phyloP scores from a whole-genome alignment of 805 yeast genomes.

The Yamadazyma ubonensis region DNA sequence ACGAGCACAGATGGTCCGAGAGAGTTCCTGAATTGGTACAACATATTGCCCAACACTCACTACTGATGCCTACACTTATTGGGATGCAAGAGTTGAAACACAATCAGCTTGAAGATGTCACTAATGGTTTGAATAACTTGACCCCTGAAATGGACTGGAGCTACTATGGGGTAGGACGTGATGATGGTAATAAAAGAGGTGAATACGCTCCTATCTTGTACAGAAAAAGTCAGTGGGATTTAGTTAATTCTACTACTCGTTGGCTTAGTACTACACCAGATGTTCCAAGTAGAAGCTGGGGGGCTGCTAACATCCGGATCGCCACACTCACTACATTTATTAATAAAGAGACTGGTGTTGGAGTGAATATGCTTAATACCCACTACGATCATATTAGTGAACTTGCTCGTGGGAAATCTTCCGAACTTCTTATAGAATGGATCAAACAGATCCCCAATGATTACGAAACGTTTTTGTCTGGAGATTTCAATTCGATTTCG shows the following conservation, averaged over 20 bases:
- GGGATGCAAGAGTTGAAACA: conserved; percentile 40
- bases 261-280: conserved; percentile 58
- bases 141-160: conserved; percentile 33
- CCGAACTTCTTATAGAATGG: conserved; percentile 42
- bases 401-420: conserved; percentile 45
- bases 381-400: conserved; percentile 52
- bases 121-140: conserved; percentile 37
- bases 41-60: neutral
- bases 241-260: conserved; percentile 40
- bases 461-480: conserved; percentile 46
- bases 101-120: conserved; percentile 38
- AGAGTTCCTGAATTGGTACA: conserved; percentile 36
- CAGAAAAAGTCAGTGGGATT: conserved; percentile 34
- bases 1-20: conserved; percentile 46
- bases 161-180: conserved; percentile 47
- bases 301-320: conserved; percentile 40
- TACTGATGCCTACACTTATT: conserved; percentile 31
- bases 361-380: conserved; percentile 40
- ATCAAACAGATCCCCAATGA: conserved; percentile 29
- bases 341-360: conserved; percentile 16
- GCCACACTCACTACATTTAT: conserved; percentile 36
- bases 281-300: conserved; percentile 42
- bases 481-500: conserved; percentile 52
- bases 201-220: conserved; percentile 52
- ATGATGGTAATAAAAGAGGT: conserved; percentile 50